phyloP scores from a whole-genome alignment of 1,284 basidiomycete species.

The Ustilago bromivora region DNA sequence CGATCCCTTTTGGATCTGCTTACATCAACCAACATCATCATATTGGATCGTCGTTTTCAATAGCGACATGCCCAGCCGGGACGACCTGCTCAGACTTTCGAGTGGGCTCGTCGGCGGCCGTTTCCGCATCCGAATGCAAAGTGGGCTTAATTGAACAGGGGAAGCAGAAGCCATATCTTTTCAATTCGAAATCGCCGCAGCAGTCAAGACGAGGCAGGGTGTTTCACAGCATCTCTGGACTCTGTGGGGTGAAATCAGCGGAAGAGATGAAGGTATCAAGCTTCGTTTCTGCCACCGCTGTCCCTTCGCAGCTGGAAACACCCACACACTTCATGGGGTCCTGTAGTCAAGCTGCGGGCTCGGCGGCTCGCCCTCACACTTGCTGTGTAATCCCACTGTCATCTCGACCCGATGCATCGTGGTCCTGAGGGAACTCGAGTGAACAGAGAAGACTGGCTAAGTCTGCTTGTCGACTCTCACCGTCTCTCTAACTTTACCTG shows the following conservation, averaged over 20 bases:
- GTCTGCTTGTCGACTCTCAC: no score
- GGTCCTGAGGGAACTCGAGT: no score
- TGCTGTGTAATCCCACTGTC: no score
- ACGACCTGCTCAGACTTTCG: no score
- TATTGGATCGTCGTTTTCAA: no score
- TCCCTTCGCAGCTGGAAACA: neutral
- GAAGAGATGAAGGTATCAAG: conserved; percentile 1
- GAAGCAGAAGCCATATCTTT: neutral
- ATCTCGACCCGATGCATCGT: no score
- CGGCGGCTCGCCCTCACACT: neutral
- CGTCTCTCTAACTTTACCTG: no score
- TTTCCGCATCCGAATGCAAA: neutral
- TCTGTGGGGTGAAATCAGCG: neutral
- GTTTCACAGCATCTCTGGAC: neutral
- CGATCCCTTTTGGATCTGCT: no score
- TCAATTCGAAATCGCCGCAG: neutral
- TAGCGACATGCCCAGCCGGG: no score
- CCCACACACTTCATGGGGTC: neutral
- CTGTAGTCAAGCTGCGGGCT: neutral
- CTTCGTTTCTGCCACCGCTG: neutral
- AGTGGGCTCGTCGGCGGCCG: no score
- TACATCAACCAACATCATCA: no score
- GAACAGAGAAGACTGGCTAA: no score
- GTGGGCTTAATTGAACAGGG: neutral
- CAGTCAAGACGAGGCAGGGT: neutral